phyloP scores from a whole-genome alignment of 129 eudicot species.

The Calendula officinalis region DNA sequence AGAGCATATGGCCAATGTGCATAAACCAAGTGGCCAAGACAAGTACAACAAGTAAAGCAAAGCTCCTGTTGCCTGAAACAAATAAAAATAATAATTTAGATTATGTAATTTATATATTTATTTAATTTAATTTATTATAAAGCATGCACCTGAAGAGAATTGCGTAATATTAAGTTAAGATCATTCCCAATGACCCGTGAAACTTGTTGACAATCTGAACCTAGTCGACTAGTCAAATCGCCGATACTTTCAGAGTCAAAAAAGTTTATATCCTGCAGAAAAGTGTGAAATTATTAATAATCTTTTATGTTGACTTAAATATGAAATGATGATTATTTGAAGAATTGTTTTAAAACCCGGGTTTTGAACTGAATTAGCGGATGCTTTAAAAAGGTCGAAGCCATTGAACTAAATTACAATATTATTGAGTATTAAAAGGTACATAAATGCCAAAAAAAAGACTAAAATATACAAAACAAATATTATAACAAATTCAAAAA shows the following conservation, averaged over 20 bases:
- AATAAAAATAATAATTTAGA: conserved; percentile 15
- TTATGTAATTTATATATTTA: conserved; percentile 6
- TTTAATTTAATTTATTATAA: conserved; percentile 4
- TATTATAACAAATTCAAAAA: background rate
- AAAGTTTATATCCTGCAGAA: conserved; percentile 78
- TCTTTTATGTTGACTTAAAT: background rate
- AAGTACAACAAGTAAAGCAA: conserved; percentile 79
- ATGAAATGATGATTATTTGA: conserved; percentile 11
- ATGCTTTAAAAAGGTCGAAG: too few species aligned
- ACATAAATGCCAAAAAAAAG: too few species aligned
- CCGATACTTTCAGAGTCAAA: conserved; percentile 95
- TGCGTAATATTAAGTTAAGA: conserved; percentile 80
- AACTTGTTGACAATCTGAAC: conserved; percentile 98
- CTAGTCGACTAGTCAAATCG: conserved; percentile 93
- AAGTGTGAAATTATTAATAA: conserved; percentile 16
- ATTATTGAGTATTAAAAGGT: too few species aligned
- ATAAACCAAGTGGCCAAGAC: conserved; percentile 95
- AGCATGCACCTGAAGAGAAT: conserved; percentile 74
- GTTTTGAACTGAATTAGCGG: too few species aligned
- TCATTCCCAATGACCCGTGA: conserved; percentile 99
- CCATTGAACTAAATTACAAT: too few species aligned
- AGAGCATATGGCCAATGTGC: conserved; percentile 76
- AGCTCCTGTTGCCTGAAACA: conserved; percentile 88
- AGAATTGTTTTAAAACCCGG: too few species aligned
- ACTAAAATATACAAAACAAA: too few species aligned